Percentiles rank a stretch among this genome's conserved stretches.
Evolutionary conservation across 768 basidiomycete genomes (phyloP).

Genomic region (Guyanaporus albipodus): DNA sequence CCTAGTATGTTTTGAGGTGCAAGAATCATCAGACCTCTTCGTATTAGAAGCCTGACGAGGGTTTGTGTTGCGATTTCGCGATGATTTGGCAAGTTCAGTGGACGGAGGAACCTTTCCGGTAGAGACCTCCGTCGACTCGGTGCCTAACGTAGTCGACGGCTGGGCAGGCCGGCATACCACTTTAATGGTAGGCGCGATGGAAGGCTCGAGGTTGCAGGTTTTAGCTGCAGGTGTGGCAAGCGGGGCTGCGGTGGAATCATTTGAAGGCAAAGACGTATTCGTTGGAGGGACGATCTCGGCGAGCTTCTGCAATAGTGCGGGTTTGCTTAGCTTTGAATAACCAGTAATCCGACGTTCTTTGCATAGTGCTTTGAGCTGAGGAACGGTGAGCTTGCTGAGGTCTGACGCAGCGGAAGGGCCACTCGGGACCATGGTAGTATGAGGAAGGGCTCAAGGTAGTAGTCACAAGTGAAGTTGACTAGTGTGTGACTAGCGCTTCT

Average conservation of each 20-base stretch:
- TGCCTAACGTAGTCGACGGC: background rate
- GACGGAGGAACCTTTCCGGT: background rate
- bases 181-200: background rate
- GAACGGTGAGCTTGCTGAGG: conserved; percentile 46
- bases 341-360: conserved; percentile 58
- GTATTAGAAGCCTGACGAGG: background rate
- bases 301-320: conserved; percentile 51
- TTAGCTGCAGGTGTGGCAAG: background rate
- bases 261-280: background rate
- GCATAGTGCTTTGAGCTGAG: conserved; percentile 64
- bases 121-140: background rate
- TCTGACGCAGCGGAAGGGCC: conserved; percentile 5
- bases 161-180: background rate
- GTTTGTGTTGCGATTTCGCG: background rate
- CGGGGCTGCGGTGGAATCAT: background rate
- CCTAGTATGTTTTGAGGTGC: conserved; percentile 14
- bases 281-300: background rate
- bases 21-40: conserved; percentile 14
- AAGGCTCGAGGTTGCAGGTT: background rate
- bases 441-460: too few relatives aligned
- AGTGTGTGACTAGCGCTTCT: too few relatives aligned
- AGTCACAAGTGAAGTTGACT: too few relatives aligned
- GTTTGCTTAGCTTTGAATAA: conserved; percentile 66
- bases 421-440: conserved; percentile 9
- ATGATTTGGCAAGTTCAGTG: background rate